phyloP scores from a whole-genome alignment of 2,329 filamentous ascomycete species.

The Fusarium armeniacum region DNA sequence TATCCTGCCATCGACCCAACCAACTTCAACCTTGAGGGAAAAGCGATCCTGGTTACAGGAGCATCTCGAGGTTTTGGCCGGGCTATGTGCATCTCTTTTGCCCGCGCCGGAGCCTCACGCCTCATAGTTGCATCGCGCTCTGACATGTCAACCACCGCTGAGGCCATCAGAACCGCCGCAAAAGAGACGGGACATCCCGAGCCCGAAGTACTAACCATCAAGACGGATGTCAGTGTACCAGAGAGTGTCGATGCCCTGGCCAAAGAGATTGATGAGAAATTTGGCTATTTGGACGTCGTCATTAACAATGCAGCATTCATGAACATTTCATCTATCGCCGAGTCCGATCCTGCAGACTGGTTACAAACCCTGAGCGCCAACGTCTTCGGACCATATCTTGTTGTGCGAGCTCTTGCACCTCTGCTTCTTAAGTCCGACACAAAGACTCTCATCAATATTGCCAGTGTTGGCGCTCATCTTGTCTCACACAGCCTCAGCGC shows the following conservation, averaged over 20 bases:
- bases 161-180: conserved; percentile 10
- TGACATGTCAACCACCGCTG: conserved; percentile 3
- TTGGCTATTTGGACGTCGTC: conserved; percentile 16
- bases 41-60: conserved; percentile 19
- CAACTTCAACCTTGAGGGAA: conserved; percentile 12
- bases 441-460: conserved; percentile 20
- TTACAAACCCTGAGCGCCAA: conserved; percentile 12
- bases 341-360: conserved; percentile 24
- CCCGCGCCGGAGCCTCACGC: conserved; percentile 12
- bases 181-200: neutral
- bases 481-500: conserved; percentile 27
- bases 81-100: conserved; percentile 22
- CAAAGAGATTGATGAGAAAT: neutral
- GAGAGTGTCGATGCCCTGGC: conserved; percentile 20
- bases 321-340: conserved; percentile 12
- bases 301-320: conserved; percentile 31
- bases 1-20: conserved; percentile 21
- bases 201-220: conserved; percentile 7
- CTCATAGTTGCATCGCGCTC: conserved; percentile 11
- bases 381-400: conserved; percentile 18
- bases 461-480: conserved; percentile 26
- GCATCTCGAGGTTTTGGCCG: conserved; percentile 23
- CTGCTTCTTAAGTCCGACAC: conserved; percentile 8
- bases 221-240: conserved; percentile 12
- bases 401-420: conserved; percentile 10